Base-by-base conservation (phyloP, 768 basidiomycete species). In the Psilocybe sp. region DNA sequence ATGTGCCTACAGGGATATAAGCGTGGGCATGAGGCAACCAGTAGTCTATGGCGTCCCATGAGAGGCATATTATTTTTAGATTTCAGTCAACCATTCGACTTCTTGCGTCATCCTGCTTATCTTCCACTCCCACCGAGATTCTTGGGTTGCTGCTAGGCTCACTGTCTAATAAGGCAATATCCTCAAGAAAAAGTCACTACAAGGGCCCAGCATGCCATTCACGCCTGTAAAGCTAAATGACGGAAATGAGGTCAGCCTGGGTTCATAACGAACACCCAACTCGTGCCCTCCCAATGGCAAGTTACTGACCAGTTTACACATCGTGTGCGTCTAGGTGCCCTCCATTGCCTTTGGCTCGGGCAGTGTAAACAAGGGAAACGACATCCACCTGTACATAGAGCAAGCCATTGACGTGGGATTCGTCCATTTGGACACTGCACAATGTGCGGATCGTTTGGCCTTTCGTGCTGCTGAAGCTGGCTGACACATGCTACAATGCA, bases 281-380 rank as follows among this genome's bases (percentile, higher is more conserved):
- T n/a, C 12, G 18, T 13, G 3, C 5, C 20, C 19, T 40, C 18
- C 11, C 1, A 20, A 28, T 16, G 33, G 36, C 23, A 28, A 28
- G 23, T 28, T 28, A 28, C 31, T 33, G 8, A 16, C 14, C 10
- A 38, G 13, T 16, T 1, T 8, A 15, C 31, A 12, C 12, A 32
- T 38, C 12, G 18, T 36, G 31, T 34, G 44, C 18, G n/a, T 31
- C n/a, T 49, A 84, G 81, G 78, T 87, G 40, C 85, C 85, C 11
- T 63, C 67, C 14, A 79, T 87, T 48, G 84, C 82, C 0, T 85
- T 77, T 62, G 84, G 85, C 1, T 79, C 83, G 0, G 83, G 84
- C 6, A 73, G 70, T 28, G 75, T 67, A 14, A 62, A 68, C 43
- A 75, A 71, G 44, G 64, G 63, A 40, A 70, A 65, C 60, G 81